phyloP scores from a whole-genome alignment of 2,329 filamentous ascomycete genomes.

The Fusarium agapanthi region DNA sequence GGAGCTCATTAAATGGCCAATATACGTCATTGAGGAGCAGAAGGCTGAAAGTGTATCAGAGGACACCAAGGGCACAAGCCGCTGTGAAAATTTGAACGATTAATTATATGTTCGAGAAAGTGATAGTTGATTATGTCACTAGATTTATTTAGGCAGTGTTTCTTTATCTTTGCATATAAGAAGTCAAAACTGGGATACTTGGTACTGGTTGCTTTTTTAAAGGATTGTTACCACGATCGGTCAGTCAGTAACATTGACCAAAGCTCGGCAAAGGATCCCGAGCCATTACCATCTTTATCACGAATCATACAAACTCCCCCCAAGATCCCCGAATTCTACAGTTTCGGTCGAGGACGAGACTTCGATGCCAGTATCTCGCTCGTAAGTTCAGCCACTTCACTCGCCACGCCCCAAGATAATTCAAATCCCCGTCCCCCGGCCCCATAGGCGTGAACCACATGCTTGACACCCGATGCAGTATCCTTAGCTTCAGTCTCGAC shows the following conservation, averaged over 20 bases:
- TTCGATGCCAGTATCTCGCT: constrained; percentile 5
- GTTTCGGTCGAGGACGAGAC: neutral
- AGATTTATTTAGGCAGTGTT: too few relatives aligned
- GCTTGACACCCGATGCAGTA: constrained; percentile 5
- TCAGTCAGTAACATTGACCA: neutral
- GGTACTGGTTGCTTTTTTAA: rapidly evolving
- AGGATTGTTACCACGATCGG: too few relatives aligned
- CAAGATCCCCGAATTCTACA: neutral
- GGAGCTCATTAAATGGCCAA: too few relatives aligned
- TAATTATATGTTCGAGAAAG: too few relatives aligned
- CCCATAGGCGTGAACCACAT: constrained; percentile 65
- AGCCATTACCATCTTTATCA: neutral
- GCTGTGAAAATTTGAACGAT: too few relatives aligned
- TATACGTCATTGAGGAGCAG: too few relatives aligned
- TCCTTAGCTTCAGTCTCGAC: constrained; percentile 40
- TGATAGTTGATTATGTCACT: too few relatives aligned
- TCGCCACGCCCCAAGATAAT: constrained; percentile 67
- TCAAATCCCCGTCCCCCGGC: constrained; percentile 70
- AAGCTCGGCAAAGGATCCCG: neutral
- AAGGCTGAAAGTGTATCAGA: too few relatives aligned
- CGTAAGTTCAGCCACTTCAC: constrained; percentile 49
- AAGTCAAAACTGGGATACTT: rapidly evolving
- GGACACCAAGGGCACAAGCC: too few relatives aligned
- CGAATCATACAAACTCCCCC: neutral
- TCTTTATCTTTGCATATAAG: too few relatives aligned